phyloP scores from a whole-genome alignment of 1,284 basidiomycete genomes.

The Caloboletus firmus region DNA sequence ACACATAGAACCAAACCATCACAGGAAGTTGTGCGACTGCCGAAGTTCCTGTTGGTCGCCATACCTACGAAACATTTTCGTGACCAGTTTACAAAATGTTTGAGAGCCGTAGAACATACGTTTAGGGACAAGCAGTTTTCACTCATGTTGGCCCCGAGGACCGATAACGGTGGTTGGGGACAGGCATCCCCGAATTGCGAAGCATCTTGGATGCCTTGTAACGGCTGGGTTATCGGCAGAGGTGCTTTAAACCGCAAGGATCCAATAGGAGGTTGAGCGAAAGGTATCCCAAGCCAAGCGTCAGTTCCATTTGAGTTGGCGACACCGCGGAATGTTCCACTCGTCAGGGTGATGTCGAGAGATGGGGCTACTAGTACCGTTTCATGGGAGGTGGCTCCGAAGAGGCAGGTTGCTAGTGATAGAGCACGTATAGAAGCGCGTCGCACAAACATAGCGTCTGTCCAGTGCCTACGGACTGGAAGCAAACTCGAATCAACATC shows the following conservation, averaged over 20 bases:
- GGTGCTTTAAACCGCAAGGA: slow-evolving; percentile 60
- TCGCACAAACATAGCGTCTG: neutral
- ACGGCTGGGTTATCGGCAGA: slow-evolving; percentile 43
- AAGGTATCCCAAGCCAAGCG: slow-evolving; percentile 65
- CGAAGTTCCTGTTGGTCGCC: slow-evolving; percentile 17
- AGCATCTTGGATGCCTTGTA: slow-evolving; percentile 41
- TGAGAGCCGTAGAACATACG: slow-evolving; percentile 2
- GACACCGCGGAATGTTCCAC: slow-evolving; percentile 49
- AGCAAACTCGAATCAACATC: neutral
- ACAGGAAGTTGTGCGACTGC: slow-evolving; percentile 14
- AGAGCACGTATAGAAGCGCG: neutral
- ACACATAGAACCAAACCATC: slow-evolving; percentile 25
- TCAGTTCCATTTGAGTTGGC: slow-evolving; percentile 45
- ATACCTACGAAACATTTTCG: slow-evolving; percentile 11
- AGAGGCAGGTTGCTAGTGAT: neutral
- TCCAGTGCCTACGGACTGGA: no score
- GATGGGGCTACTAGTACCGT: neutral
- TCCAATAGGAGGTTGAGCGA: slow-evolving; percentile 58
- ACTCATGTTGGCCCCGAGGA: slow-evolving; percentile 46
- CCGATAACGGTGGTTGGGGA: slow-evolving; percentile 45
- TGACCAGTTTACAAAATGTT: neutral
- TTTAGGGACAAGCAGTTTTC: slow-evolving; percentile 52
- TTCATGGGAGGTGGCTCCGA: neutral
- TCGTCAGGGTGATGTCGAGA: slow-evolving; percentile 33
- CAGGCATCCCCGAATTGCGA: slow-evolving; percentile 57